Percentiles rank a stretch among this genome's conserved stretches.
These are phyloP conservation scores for Yamadazyma membranifaciens DNA, from an alignment of 1,139 yeast genomes.

Conservation along the genomic window DNA sequence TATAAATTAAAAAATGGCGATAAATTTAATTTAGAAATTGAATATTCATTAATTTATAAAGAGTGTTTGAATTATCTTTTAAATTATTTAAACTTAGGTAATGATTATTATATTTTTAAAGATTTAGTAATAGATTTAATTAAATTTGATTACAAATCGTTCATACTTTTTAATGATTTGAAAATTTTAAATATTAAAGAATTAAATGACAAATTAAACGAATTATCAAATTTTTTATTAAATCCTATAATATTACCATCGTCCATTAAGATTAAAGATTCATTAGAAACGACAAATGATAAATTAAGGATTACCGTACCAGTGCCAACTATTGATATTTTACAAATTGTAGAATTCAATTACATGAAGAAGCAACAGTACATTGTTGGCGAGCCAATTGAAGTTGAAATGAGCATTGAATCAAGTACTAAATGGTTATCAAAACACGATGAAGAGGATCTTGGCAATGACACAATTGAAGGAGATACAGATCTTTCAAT, in stretches of 20 bases:
- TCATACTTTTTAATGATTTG: slow-evolving; percentile 6
- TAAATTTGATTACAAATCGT: slow-evolving; percentile 12
- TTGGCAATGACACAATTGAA: not conserved
- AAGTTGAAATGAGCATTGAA: slow-evolving; percentile 39
- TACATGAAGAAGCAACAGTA: slow-evolving; percentile 41
- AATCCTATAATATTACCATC: slow-evolving; percentile 3
- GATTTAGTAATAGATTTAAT: slow-evolving; percentile 7
- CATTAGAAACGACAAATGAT: not conserved
- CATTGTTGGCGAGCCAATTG: slow-evolving; percentile 64
- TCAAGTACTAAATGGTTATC: slow-evolving; percentile 47
- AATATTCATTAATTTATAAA: slow-evolving; percentile 42
- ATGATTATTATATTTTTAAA: slow-evolving; percentile 6
- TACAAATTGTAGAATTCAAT: slow-evolving; percentile 49
- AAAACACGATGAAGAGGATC: slow-evolving; percentile 8
- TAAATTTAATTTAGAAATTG: slow-evolving; percentile 39
- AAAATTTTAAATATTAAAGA: slow-evolving; percentile 9
- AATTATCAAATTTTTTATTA: slow-evolving; percentile 4
- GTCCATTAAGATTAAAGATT: not conserved
- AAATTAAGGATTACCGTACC: slow-evolving; percentile 42
- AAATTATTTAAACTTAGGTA: not conserved
- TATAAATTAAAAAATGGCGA: slow-evolving; percentile 28
- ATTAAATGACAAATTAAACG: not conserved
- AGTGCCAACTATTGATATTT: slow-evolving; percentile 49
- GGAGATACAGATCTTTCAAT: slow-evolving; percentile 14
- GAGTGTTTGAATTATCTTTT: slow-evolving; percentile 31